Conservation (phyloP, 1,284 basidiomycete genomes). For the Tylopilus sp. region DNA sequence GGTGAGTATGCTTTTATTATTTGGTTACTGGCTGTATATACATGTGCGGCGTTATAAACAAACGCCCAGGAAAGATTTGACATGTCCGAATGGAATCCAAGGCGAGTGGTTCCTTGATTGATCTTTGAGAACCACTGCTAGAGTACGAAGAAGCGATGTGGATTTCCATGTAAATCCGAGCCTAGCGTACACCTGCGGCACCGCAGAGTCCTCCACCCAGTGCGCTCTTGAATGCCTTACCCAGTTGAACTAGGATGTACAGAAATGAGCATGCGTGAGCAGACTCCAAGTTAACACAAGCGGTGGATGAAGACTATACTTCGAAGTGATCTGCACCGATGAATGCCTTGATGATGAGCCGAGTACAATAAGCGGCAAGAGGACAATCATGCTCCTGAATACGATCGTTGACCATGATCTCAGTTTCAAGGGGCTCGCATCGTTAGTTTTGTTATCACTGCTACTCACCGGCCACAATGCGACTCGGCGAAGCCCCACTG, state of each 20-base stretch:
- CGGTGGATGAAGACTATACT: slow-evolving; percentile 54
- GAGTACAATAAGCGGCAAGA: slow-evolving; percentile 51
- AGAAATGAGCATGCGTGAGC: slow-evolving; percentile 9
- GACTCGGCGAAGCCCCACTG: background rate
- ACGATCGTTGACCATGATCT: slow-evolving; percentile 29
- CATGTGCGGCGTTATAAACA: too few relatives aligned
- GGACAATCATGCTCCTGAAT: slow-evolving; percentile 46
- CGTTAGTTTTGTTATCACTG: too few relatives aligned
- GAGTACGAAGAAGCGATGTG: slow-evolving; percentile 6
- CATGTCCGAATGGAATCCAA: too few relatives aligned
- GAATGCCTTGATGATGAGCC: slow-evolving; percentile 75
- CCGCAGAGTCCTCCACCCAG: slow-evolving; percentile 89
- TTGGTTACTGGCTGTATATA: too few relatives aligned
- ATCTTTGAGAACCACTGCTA: slow-evolving; percentile 92
- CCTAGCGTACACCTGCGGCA: slow-evolving; percentile 68
- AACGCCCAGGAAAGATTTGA: too few relatives aligned
- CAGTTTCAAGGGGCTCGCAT: slow-evolving; percentile 9
- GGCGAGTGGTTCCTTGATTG: too few relatives aligned
- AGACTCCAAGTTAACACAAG: background rate
- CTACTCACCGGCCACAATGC: too few relatives aligned
- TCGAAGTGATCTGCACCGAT: slow-evolving; percentile 75
- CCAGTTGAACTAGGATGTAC: slow-evolving; percentile 77
- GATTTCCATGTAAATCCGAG: background rate
- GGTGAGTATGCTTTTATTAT: too few relatives aligned
- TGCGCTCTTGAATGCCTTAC: slow-evolving; percentile 79